Percentiles rank a stretch among this genome's conserved stretches.
These are phyloP conservation scores for Trichosporon faecale DNA, from an alignment of 1,284 basidiomycete genomes.

Conservation along the genomic window DNA sequence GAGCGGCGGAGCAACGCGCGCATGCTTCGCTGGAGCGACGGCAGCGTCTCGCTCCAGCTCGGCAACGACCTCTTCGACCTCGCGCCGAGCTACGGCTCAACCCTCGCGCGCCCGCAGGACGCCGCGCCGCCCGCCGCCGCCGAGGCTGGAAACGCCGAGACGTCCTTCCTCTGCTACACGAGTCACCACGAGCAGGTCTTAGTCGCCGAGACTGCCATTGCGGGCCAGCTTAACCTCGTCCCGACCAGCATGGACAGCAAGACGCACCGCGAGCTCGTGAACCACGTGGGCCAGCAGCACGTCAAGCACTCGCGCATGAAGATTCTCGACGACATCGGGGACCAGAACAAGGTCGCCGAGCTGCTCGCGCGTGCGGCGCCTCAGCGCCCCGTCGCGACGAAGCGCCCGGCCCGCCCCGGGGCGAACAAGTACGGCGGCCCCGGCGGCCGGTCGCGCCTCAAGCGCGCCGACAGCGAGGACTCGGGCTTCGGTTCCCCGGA, in stretches of 20 bases:
- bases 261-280: slow-evolving; percentile 48
- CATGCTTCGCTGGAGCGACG: slow-evolving; percentile 52
- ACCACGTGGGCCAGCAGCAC: slow-evolving; percentile 46
- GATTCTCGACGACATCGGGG: slow-evolving; percentile 41
- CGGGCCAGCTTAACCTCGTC: slow-evolving; percentile 42
- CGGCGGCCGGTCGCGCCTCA: slow-evolving; percentile 14
- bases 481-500: slow-evolving; percentile 11
- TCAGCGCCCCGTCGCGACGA: slow-evolving; percentile 20
- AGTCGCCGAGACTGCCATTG: slow-evolving; percentile 42
- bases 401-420: slow-evolving; percentile 10
- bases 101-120: slow-evolving; percentile 28
- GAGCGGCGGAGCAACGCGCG: slow-evolving; percentile 44
- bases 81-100: slow-evolving; percentile 39
- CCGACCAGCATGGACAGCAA: slow-evolving; percentile 45
- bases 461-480: slow-evolving; percentile 23
- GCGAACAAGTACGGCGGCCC: slow-evolving; percentile 15
- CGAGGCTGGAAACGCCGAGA: slow-evolving; percentile 13
- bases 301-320: slow-evolving; percentile 47
- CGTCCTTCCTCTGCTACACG: slow-evolving; percentile 38
- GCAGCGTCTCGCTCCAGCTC: slow-evolving; percentile 47
- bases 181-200: slow-evolving; percentile 36
- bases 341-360: slow-evolving; percentile 31
- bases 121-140: background rate
- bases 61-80: slow-evolving; percentile 50
- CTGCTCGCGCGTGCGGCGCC: slow-evolving; percentile 31